phyloP scores from a whole-genome alignment of 1,284 basidiomycete genomes.

The Coniophora puteana region DNA sequence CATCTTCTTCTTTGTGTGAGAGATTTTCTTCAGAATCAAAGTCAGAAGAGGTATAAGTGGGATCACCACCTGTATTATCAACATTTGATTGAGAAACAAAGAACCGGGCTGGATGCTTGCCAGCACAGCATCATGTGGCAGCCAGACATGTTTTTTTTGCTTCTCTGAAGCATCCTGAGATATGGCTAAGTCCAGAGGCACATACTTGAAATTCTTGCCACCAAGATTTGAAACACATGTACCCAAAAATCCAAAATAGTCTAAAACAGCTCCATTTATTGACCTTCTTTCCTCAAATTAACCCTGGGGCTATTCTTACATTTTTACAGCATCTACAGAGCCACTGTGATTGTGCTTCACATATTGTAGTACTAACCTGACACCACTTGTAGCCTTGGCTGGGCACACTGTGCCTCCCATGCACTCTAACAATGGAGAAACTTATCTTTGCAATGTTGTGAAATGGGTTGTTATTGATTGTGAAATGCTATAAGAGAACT shows the following conservation, averaged over 20 bases:
- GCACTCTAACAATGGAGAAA: too few relatives aligned
- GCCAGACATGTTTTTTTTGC: neutral
- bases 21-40: neutral
- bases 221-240: conserved; percentile 1
- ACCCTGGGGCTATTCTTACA: neutral
- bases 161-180: neutral
- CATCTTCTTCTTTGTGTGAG: neutral
- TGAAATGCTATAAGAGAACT: too few relatives aligned
- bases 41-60: neutral
- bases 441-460: too few relatives aligned
- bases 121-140: too few relatives aligned
- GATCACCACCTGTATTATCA: neutral
- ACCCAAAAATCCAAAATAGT: neutral
- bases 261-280: neutral
- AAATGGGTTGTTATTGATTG: too few relatives aligned
- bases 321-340: neutral
- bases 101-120: too few relatives aligned
- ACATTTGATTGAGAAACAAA: too few relatives aligned
- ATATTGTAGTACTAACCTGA: conserved; percentile 1
- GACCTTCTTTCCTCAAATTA: neutral
- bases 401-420: too few relatives aligned
- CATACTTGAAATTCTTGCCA: neutral
- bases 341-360: neutral
- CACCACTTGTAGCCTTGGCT: too few relatives aligned
- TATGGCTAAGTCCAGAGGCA: neutral